phyloP scores from a whole-genome alignment of 352 stramenopile species.

The Globisporangium nodosum region DNA sequence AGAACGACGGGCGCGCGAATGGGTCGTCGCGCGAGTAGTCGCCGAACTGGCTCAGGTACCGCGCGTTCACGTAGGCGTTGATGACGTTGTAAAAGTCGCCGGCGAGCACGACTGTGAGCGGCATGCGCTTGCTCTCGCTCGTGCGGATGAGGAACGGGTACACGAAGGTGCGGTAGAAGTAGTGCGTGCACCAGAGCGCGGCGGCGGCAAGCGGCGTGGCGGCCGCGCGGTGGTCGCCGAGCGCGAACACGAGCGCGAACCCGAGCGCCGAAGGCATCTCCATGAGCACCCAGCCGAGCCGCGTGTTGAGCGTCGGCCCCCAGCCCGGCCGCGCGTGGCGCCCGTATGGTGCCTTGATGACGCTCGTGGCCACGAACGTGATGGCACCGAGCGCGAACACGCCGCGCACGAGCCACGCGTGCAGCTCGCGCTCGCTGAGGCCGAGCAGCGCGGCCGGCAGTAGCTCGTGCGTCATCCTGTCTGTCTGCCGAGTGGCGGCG shows the following conservation, averaged over 20 bases:
- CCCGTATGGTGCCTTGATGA: constrained; percentile 63
- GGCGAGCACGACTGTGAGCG: constrained; percentile 41
- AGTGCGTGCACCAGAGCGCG: constrained; percentile 55
- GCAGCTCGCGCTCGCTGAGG: constrained; percentile 35
- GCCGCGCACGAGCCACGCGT: constrained; percentile 41
- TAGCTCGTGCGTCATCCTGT: not conserved
- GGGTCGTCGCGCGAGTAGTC: constrained; percentile 36
- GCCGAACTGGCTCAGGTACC: constrained; percentile 55
- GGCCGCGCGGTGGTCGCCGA: constrained; percentile 28
- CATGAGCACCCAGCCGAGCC: constrained; percentile 69
- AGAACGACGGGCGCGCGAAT: constrained; percentile 41
- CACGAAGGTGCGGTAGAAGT: constrained; percentile 61
- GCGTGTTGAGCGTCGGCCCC: constrained; percentile 48
- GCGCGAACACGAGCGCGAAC: constrained; percentile 44
- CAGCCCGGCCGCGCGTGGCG: constrained; percentile 46
- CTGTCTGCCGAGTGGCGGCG: not conserved
- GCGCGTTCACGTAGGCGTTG: constrained; percentile 69
- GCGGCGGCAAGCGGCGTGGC: constrained; percentile 43
- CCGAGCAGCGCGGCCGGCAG: constrained; percentile 17
- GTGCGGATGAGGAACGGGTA: constrained; percentile 67
- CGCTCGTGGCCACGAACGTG: constrained; percentile 40
- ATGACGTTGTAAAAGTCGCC: constrained; percentile 65
- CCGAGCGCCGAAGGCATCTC: constrained; percentile 60
- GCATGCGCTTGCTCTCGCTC: constrained; percentile 51
- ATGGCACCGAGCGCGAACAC: constrained; percentile 50